phyloP scores from a whole-genome alignment of 305 asterid species.

The Fraxinus latifolia region DNA sequence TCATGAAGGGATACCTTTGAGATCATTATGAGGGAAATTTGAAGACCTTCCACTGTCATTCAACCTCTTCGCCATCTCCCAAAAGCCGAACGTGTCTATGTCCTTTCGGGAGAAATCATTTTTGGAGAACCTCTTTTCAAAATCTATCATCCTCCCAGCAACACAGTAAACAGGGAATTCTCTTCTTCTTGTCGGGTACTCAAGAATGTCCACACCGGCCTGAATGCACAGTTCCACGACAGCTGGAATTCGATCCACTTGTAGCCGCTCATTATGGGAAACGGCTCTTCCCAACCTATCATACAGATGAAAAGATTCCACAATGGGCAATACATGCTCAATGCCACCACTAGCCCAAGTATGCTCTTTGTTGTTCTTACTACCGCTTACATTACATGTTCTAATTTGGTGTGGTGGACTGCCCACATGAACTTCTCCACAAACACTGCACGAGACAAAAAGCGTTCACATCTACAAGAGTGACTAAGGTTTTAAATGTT shows the following conservation, averaged over 20 bases:
- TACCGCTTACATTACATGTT: conserved; percentile 56
- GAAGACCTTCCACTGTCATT: conserved; percentile 18
- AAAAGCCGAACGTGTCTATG: conserved; percentile 42
- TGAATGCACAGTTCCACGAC: conserved; percentile 67
- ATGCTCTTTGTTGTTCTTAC: conserved; percentile 53
- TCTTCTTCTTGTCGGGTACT: conserved; percentile 58
- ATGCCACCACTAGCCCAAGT: conserved; percentile 60
- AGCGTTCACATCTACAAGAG: neutral
- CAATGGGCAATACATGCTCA: conserved; percentile 50
- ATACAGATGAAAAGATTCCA: conserved; percentile 66
- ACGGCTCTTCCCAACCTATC: conserved; percentile 76
- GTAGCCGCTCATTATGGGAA: conserved; percentile 60
- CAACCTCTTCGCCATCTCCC: conserved; percentile 34
- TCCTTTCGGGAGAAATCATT: conserved; percentile 28
- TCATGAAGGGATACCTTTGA: conserved; percentile 40
- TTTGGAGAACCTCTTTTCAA: conserved; percentile 65
- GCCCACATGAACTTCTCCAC: conserved; percentile 74
- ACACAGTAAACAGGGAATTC: conserved; percentile 56
- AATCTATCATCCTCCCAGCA: conserved; percentile 64
- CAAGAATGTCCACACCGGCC: conserved; percentile 63
- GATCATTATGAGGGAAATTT: conserved; percentile 32
- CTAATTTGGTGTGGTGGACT: conserved; percentile 62
- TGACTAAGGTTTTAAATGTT: neutral
- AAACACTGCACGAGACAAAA: conserved; percentile 37
- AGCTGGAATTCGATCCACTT: conserved; percentile 73